A percentile compares a stretch with the other conserved stretches of the same genome.
Evolutionary conservation across 176 grass and related monocot genomes (phyloP).

Genomic region (Lolium perenne): DNA sequence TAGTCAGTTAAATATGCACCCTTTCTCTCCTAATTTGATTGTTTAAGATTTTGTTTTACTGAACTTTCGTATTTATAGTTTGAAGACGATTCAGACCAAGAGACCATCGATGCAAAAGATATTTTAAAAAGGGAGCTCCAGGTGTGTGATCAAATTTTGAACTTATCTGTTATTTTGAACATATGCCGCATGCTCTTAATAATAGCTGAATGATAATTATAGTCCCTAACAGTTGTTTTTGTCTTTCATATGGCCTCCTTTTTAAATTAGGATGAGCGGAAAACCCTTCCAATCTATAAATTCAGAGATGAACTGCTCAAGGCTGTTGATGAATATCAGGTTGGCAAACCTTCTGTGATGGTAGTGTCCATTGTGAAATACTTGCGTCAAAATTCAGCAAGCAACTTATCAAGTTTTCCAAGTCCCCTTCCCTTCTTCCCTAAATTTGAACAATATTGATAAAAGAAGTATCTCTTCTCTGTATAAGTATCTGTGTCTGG

Average conservation of each 20-base stretch:
- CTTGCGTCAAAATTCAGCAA: constrained; percentile 8
- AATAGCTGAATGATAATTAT: not conserved
- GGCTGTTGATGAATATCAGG: constrained; percentile 80
- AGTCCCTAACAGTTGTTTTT: not conserved
- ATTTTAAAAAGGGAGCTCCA: constrained; percentile 75
- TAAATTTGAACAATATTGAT: not conserved
- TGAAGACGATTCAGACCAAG: constrained; percentile 62
- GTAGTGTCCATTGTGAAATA: not conserved
- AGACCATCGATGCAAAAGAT: constrained; percentile 70
- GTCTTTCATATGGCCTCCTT: constrained; percentile 10
- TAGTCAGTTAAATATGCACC: constrained; percentile 30
- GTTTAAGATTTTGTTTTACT: constrained; percentile 33
- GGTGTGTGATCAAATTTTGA: constrained; percentile 41
- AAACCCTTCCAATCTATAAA: constrained; percentile 91
- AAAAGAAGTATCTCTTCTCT: not conserved
- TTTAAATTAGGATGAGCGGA: constrained; percentile 75
- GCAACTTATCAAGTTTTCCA: constrained; percentile 17
- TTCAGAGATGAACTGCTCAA: constrained; percentile 82
- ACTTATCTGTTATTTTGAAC: constrained; percentile 29
- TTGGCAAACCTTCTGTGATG: constrained; percentile 44
- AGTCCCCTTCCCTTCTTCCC: not conserved
- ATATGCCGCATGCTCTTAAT: constrained; percentile 1
- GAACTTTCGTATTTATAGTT: constrained; percentile 44
- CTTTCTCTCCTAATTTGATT: constrained; percentile 35
- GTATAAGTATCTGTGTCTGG: not conserved